Conservation (phyloP, 371 early-diverging fungal species). For the Haplosporangium sp. region DNA sequence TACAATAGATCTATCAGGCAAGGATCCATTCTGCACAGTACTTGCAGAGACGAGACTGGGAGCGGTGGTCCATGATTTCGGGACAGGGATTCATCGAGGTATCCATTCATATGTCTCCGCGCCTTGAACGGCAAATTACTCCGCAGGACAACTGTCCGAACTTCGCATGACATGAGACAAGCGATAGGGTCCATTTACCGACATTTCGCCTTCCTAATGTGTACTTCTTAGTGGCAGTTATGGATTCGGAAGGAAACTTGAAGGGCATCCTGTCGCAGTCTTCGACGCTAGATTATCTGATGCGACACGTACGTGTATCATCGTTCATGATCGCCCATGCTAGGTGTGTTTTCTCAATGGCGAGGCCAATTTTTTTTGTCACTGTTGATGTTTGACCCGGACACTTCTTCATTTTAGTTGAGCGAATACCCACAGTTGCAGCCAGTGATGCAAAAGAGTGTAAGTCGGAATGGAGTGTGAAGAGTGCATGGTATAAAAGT, state of each 20-base stretch:
- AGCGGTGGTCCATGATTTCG: constrained; percentile 80
- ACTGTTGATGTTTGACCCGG: neutral
- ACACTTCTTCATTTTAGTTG: constrained; percentile 14
- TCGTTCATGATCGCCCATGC: neutral
- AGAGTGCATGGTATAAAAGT: neutral
- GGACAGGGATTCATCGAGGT: constrained; percentile 82
- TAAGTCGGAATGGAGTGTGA: constrained; percentile 9
- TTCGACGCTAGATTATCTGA: constrained; percentile 71
- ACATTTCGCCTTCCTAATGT: too few relatives aligned
- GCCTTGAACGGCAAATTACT: neutral
- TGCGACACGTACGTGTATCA: constrained; percentile 46
- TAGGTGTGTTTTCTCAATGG: neutral
- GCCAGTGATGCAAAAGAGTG: constrained; percentile 48
- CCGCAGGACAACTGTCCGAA: too few relatives aligned
- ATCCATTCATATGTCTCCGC: constrained; percentile 4
- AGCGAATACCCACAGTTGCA: constrained; percentile 53
- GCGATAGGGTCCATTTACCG: too few relatives aligned
- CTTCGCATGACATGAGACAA: too few relatives aligned
- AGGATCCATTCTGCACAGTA: constrained; percentile 88
- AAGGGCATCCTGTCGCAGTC: constrained; percentile 87
- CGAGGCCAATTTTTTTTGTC: neutral
- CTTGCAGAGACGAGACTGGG: constrained; percentile 79
- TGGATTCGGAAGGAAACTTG: constrained; percentile 44
- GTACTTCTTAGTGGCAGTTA: constrained; percentile 43
- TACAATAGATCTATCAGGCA: constrained; percentile 75